phyloP scores from a whole-genome alignment of 2,329 filamentous ascomycete genomes.

The Ophiostoma populinum region DNA sequence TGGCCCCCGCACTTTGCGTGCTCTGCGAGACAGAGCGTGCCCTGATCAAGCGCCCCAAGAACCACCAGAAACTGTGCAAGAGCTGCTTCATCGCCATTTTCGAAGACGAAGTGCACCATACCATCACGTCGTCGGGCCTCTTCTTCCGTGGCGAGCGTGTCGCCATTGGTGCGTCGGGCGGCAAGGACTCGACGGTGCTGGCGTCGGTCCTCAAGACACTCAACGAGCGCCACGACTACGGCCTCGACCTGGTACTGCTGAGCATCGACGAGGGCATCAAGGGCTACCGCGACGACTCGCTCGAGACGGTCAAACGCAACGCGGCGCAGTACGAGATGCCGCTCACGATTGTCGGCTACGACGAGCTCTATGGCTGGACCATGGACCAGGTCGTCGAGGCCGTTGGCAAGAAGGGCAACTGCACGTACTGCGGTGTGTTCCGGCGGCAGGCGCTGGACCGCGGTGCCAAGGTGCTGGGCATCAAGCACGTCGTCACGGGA shows the following conservation, averaged over 20 bases:
- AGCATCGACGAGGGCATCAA: conserved; percentile 96
- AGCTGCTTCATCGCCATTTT: conserved; percentile 75
- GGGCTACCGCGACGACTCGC: conserved; percentile 85
- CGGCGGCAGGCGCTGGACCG: conserved; percentile 84
- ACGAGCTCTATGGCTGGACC: conserved; percentile 91
- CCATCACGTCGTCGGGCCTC: conserved; percentile 64
- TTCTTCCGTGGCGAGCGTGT: conserved; percentile 73
- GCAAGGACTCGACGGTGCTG: conserved; percentile 93
- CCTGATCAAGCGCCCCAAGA: conserved; percentile 85
- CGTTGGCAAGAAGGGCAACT: conserved; percentile 95
- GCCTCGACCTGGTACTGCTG: conserved; percentile 67
- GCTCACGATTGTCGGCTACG: conserved; percentile 81
- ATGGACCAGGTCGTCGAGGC: conserved; percentile 98
- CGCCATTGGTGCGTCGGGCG: conserved; percentile 89
- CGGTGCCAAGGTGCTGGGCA: conserved; percentile 71
- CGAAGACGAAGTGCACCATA: conserved; percentile 86
- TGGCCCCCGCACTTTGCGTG: conserved; percentile 64
- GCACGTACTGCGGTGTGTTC: conserved; percentile 97
- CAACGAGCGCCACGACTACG: conserved; percentile 78
- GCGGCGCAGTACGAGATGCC: conserved; percentile 81
- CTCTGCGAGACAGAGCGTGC: conserved; percentile 63
- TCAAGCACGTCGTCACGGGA: conserved; percentile 87
- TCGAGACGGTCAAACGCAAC: conserved; percentile 94
- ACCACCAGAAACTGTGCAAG: conserved; percentile 84
- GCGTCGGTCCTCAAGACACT: conserved; percentile 88